Percentiles rank a stretch among this genome's conserved stretches.
phyloP scores from a whole-genome alignment of 768 basidiomycete species.

The Kwoniella pini region DNA sequence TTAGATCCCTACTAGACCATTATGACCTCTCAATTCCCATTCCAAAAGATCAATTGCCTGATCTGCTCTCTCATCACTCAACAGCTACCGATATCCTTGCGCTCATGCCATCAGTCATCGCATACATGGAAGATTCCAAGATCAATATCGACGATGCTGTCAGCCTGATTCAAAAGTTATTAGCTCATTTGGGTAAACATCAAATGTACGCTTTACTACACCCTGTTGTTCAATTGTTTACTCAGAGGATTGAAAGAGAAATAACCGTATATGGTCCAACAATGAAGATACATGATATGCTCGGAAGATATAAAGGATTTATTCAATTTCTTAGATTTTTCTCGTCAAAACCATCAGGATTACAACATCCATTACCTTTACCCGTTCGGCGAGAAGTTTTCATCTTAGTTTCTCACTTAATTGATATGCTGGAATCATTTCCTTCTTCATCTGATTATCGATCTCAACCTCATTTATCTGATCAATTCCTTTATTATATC shows the following conservation, averaged over 20 bases:
- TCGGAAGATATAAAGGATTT: conserved; percentile 8
- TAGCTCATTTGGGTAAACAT: conserved; percentile 16
- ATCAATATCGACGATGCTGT: not conserved
- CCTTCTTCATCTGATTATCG: conserved; percentile 12
- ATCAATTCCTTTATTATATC: not conserved
- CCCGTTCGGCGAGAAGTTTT: conserved; percentile 6
- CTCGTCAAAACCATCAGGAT: not conserved
- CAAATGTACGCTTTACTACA: conserved; percentile 21
- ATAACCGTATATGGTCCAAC: not conserved
- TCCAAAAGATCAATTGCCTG: not conserved
- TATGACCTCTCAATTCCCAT: not conserved
- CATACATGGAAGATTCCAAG: not conserved
- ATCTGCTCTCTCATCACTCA: conserved; percentile 7
- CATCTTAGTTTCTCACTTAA: not conserved
- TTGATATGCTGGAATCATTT: not conserved
- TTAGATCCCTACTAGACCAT: conserved; percentile 1
- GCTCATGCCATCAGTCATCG: conserved; percentile 15
- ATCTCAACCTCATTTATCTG: not conserved
- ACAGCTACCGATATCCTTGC: conserved; percentile 5
- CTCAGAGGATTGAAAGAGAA: not conserved
- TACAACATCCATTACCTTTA: conserved; percentile 6
- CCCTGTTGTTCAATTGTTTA: conserved; percentile 9
- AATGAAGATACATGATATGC: not conserved
- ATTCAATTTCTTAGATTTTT: conserved; percentile 11
- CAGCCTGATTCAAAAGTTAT: not conserved